phyloP scores from a whole-genome alignment of 2,329 filamentous ascomycete genomes.

The Penicillium sp. region DNA sequence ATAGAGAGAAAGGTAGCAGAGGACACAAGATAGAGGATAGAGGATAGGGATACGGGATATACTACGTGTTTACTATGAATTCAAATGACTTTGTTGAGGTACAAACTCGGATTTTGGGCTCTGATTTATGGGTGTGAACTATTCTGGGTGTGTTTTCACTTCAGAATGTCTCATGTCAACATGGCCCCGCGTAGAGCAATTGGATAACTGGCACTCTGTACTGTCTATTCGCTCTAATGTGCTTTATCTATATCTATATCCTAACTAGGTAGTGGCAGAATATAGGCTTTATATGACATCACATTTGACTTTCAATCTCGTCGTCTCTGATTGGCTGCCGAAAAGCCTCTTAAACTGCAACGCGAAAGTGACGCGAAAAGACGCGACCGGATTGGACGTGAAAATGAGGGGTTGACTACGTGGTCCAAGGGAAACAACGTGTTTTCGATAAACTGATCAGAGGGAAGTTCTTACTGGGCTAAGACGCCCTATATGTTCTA shows the following conservation, averaged over 20 bases:
- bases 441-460: neutral
- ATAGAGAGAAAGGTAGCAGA: neutral
- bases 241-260: neutral
- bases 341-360: neutral
- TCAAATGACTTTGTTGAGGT: neutral
- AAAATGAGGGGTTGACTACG: constrained; percentile 1
- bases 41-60: neutral
- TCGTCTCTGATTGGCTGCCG: neutral
- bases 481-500: neutral
- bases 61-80: neutral
- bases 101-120: neutral
- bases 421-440: neutral
- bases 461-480: neutral
- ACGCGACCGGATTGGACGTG: constrained; percentile 5
- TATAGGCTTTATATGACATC: neutral
- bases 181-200: neutral
- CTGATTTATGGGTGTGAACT: neutral
- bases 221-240: neutral
- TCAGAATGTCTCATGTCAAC: neutral
- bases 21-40: neutral
- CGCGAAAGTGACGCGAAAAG: constrained; percentile 17
- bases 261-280: neutral
- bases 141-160: neutral
- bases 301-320: neutral
- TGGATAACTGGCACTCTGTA: neutral